These are phyloP conservation scores for Penicillium decumbens DNA, from an alignment of 2,329 filamentous ascomycete species.

Conservation along the genomic window DNA sequence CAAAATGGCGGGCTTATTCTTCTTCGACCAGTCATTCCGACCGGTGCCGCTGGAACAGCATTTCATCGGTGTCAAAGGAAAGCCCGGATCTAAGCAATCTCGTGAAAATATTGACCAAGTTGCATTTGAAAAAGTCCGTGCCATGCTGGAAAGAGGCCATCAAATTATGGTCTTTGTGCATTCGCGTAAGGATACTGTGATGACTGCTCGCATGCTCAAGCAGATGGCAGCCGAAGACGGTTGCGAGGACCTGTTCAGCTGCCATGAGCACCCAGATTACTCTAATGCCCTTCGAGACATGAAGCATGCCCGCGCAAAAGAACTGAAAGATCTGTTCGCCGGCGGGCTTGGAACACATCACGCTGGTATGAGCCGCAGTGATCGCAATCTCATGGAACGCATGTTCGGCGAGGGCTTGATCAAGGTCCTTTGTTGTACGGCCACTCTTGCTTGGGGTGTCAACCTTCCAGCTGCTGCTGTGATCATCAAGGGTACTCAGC, in stretches of 20 bases:
- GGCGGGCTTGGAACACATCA: slow-evolving; percentile 95
- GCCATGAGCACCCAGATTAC: slow-evolving; percentile 71
- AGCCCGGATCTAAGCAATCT: slow-evolving; percentile 72
- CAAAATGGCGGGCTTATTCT: slow-evolving; percentile 85
- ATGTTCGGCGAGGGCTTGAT: slow-evolving; percentile 89
- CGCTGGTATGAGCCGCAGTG: slow-evolving; percentile 90
- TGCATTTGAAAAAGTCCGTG: slow-evolving; percentile 88
- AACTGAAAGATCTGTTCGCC: slow-evolving; percentile 80
- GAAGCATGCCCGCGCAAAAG: slow-evolving; percentile 76
- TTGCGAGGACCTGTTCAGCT: slow-evolving; percentile 78
- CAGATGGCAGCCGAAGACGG: slow-evolving; percentile 80
- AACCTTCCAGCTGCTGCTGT: slow-evolving; percentile 96
- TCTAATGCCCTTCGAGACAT: slow-evolving; percentile 76
- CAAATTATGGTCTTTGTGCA: slow-evolving; percentile 99
- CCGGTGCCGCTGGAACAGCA: slow-evolving; percentile 96
- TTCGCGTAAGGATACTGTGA: slow-evolving; percentile 86
- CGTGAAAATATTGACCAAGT: slow-evolving; percentile 84
- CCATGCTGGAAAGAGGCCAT: slow-evolving; percentile 88
- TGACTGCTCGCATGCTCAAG: slow-evolving; percentile 77
- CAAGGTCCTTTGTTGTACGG: slow-evolving; percentile 96
- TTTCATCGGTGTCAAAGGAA: slow-evolving; percentile 90
- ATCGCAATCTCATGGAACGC: slow-evolving; percentile 91
- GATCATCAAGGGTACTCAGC: slow-evolving; percentile 94
- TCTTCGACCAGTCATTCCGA: slow-evolving; percentile 92
- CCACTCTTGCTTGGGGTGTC: slow-evolving; percentile 96